These are phyloP conservation scores for Phytophthora syringae DNA, from an alignment of 352 stramenopile species.

Conservation along the genomic window DNA sequence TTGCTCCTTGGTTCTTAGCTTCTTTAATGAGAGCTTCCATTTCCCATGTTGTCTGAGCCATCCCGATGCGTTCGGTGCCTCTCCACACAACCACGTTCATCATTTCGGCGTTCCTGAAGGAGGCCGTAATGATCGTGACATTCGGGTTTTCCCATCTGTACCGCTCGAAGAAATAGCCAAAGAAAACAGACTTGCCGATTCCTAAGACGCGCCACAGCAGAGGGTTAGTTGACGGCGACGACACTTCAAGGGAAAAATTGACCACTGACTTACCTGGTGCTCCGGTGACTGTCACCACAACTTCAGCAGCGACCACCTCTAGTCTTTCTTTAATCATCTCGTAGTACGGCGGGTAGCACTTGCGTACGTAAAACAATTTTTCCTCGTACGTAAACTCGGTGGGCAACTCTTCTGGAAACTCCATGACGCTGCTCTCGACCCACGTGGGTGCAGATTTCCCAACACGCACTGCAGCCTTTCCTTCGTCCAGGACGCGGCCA, in stretches of 20 bases:
- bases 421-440: background rate
- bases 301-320: background rate
- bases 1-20: background rate
- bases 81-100: background rate
- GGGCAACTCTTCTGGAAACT: background rate
- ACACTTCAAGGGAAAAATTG: background rate
- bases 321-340: background rate
- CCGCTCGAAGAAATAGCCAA: slow-evolving; percentile 3
- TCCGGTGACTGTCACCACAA: background rate
- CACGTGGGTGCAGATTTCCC: background rate
- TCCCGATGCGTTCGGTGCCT: background rate
- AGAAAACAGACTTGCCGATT: slow-evolving; percentile 14
- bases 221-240: background rate
- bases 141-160: background rate
- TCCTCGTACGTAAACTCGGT: background rate
- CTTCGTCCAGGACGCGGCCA: too few species aligned
- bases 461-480: too few species aligned
- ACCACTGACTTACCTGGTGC: background rate
- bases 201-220: background rate
- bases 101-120: background rate
- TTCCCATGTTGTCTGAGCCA: background rate
- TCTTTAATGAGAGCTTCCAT: background rate
- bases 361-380: background rate
- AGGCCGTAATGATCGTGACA: background rate
- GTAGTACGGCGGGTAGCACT: background rate